A percentile compares a stretch with the other conserved stretches of the same genome.
phyloP scores from a whole-genome alignment of 2,329 filamentous ascomycete genomes.

The Elsinoe perseae region DNA sequence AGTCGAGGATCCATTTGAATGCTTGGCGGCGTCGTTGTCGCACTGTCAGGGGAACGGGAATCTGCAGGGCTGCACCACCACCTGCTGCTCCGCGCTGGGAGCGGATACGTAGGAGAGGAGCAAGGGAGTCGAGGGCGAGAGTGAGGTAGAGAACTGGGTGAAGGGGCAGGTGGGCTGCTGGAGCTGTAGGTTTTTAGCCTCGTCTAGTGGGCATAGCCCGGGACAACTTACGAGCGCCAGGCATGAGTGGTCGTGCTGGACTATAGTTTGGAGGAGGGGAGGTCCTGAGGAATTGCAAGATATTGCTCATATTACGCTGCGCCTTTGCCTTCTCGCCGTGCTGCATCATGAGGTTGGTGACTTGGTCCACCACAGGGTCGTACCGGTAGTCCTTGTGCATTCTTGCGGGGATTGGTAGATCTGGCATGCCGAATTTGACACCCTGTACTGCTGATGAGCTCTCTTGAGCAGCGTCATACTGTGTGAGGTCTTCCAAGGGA shows the following conservation, averaged over 20 bases:
- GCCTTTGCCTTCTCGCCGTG: conserved; percentile 85
- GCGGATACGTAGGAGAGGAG: conserved; percentile 75
- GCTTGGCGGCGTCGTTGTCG: conserved; percentile 21
- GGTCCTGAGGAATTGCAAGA: conserved; percentile 78
- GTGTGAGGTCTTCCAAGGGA: not conserved
- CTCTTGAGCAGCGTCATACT: not conserved
- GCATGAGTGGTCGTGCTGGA: conserved; percentile 61
- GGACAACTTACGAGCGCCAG: conserved; percentile 45
- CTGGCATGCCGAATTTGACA: conserved; percentile 71
- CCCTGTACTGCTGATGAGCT: conserved; percentile 27
- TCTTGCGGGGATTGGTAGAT: conserved; percentile 55
- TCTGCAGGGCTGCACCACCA: conserved; percentile 57
- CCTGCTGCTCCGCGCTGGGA: conserved; percentile 70
- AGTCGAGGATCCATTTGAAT: conserved; percentile 72
- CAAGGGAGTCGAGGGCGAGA: conserved; percentile 84
- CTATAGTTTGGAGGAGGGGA: conserved; percentile 70
- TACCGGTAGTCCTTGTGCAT: conserved; percentile 71
- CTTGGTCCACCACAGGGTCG: conserved; percentile 73
- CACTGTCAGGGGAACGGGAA: conserved; percentile 20
- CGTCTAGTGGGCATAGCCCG: not conserved
- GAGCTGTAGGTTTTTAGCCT: conserved; percentile 41
- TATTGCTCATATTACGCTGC: conserved; percentile 82
- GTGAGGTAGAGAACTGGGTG: conserved; percentile 86
- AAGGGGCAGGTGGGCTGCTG: conserved; percentile 70
- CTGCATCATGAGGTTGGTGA: conserved; percentile 84